Base-by-base conservation (phyloP, 148 eudicot genomes). In the Salicornia ramosissima region DNA sequence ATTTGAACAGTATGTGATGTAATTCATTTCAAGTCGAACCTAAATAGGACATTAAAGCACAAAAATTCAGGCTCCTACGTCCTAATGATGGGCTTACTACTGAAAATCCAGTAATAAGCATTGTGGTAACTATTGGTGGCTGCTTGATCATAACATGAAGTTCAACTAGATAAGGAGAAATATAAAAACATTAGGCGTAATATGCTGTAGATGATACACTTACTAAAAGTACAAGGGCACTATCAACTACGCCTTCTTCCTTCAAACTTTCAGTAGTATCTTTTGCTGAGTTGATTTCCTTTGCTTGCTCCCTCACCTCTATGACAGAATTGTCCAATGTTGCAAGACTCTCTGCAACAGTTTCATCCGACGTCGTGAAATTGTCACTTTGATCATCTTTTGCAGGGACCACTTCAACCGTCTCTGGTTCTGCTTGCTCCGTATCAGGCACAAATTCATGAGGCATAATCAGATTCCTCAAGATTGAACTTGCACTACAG, bases 201-300 rank as follows among this genome's bases (percentile, higher is more conserved):
- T n/a, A n/a, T n/a, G n/a, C n/a, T n/a, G n/a, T n/a, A n/a, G n/a
- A n/a, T n/a, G n/a, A n/a, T n/a, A n/a, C 29, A 15, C 84, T 73
- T 81, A 93, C 98, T 88, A 78, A 60, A 31, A 94, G 81, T 70
- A 91, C 90, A 40, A 72, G 63, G 29, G 75, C 79, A 65, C 97
- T 90, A 4, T 89, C 93, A 42, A 74, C 71, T 46, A 94, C 83
- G 15, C 97, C 99, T 72, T 94, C 99, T 70, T 88, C 93, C 79
- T 83, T 89, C 21, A 88, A 67, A 29, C 74, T 74, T 71, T 83
- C 85, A 4, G 93, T 80, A 3, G 92, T 88, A 47, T 96, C 91
- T 81, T 89, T 94, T 7, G 99, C 99, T 0, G 55, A 70, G 21
- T 71, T 74, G 11, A 83, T 74, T 51, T 87, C 99, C 67, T 82